Conservation (phyloP, 2,329 filamentous ascomycete species). For the Fusarium sp. region DNA sequence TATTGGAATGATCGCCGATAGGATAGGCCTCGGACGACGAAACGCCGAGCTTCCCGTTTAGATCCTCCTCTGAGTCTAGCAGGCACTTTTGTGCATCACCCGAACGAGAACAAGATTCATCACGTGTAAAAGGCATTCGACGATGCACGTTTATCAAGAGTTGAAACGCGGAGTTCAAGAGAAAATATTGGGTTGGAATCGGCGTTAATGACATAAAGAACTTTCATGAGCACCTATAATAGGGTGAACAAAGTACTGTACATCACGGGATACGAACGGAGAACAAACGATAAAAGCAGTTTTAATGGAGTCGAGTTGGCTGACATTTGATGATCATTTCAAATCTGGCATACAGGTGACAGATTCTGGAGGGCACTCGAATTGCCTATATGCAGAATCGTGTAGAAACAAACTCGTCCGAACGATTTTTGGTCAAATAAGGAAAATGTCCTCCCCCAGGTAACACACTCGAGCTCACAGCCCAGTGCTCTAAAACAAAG, state of each 20-base stretch:
- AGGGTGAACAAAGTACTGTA: conserved; percentile 16
- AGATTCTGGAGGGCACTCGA: conserved; percentile 29
- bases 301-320: conserved; percentile 3
- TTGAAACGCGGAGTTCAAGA: conserved; percentile 29
- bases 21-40: conserved; percentile 71
- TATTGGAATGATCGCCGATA: conserved; percentile 77
- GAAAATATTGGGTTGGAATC: conserved; percentile 31
- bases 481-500: conserved; percentile 38
- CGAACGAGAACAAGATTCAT: background rate
- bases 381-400: conserved; percentile 44
- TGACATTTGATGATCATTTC: background rate
- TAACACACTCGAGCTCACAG: conserved; percentile 31
- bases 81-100: background rate
- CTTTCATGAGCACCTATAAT: conserved; percentile 5
- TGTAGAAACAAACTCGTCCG: conserved; percentile 38
- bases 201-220: conserved; percentile 36
- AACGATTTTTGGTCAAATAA: conserved; percentile 33
- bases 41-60: conserved; percentile 82
- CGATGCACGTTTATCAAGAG: conserved; percentile 20
- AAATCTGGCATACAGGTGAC: background rate
- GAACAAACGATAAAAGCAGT: conserved; percentile 7
- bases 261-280: conserved; percentile 11
- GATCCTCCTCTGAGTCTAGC: conserved; percentile 32
- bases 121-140: conserved; percentile 1
- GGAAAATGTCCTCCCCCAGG: conserved; percentile 33